Evolutionary conservation across 2,329 filamentous ascomycete species (phyloP), one percentile per base, ranked within the genome.

Genomic region (Aspergillus ochraceus): DNA sequence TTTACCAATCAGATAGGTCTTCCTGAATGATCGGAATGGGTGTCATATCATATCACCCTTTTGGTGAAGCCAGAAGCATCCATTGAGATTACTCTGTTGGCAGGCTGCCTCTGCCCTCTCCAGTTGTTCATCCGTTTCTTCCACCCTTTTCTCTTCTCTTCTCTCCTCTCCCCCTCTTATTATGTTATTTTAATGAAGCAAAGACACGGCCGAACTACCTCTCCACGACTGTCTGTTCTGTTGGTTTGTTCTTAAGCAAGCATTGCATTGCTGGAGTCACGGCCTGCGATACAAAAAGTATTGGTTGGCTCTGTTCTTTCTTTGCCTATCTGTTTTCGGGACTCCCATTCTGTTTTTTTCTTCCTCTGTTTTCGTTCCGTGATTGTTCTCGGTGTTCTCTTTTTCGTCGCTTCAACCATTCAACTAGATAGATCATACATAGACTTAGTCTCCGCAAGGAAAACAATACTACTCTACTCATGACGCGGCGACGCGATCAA

Each of bases 181-280:
- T 29, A 24, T 22, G 45, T 49, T 22, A 22, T 26, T 53, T 55
- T 55, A 26, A 55, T 52, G 45, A 55, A 29, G 54, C 22, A 45
- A 20, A 51, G 52, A 55, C 53, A 59, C 59, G 61, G 57, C 60
- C 55, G 50, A 24, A 52, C 45, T 47, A 47, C 12, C 39, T 30
- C 36, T 49, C 55, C 58, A 56, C 59, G 52, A 60, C 29, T 51
- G 49, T 51, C 45, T 50, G 26, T 39, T 54, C n/a, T 32, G 39
- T 36, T 22, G 30, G 57, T 50, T 60, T 46, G 58, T 59, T 45
- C 39, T 56, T 57, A 19, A 52, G 45, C 60, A 61, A 52, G 56
- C 49, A 61, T 59, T 45, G 52, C 49, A 47, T 47, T 47, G 45
- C 52, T 55, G 60, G 60, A 50, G 60, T 54, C 60, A 36, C 39